phyloP scores from a whole-genome alignment of 345 rosid species.

The Litchi chinensis region DNA sequence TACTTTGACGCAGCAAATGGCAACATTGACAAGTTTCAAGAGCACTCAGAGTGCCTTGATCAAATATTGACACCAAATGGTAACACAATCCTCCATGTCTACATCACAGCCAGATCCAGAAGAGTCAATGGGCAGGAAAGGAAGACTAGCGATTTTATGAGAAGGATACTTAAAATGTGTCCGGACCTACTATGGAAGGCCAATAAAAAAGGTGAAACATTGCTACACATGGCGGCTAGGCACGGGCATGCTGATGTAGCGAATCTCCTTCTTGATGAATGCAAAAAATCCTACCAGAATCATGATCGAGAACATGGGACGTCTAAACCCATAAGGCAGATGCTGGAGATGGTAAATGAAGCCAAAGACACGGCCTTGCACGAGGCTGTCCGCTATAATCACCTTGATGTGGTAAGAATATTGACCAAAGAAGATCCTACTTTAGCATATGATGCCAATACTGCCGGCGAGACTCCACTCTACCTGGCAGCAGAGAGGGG shows the following conservation, averaged over 20 bases:
- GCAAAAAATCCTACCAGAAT: too few relatives aligned
- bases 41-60: not conserved
- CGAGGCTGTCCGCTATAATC: slow-evolving; percentile 18
- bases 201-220: too few relatives aligned
- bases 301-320: slow-evolving; percentile 11
- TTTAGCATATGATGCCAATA: too few relatives aligned
- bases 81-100: slow-evolving; percentile 9
- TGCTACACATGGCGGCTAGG: too few relatives aligned
- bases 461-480: too few relatives aligned
- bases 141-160: not conserved
- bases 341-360: slow-evolving; percentile 20
- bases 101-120: not conserved
- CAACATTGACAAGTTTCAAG: not conserved
- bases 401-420: slow-evolving; percentile 19
- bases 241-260: too few relatives aligned
- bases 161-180: not conserved
- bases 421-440: slow-evolving; percentile 10
- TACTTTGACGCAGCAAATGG: not conserved
- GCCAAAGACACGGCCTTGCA: slow-evolving; percentile 8
- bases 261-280: not conserved
- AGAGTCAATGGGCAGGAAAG: not conserved
- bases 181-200: not conserved
- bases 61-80: not conserved
- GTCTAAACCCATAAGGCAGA: too few relatives aligned
- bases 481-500: too few relatives aligned